Evolutionary conservation across 331 rosid species (phyloP), one percentile per base, ranked within the genome.

Genomic region (Saraca asoca): DNA sequence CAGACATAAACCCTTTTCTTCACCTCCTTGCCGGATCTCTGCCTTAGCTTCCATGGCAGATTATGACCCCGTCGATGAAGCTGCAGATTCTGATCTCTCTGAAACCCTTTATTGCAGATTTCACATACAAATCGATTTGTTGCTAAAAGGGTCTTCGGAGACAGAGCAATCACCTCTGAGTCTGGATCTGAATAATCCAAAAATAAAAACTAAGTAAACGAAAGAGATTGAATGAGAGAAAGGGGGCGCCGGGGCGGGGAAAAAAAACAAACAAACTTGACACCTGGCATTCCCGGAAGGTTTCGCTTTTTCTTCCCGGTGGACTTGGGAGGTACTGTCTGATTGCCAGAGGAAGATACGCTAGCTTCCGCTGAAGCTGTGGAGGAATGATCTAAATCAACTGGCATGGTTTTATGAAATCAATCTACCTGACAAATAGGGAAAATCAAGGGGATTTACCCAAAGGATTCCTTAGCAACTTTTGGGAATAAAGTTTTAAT

Each of bases 281-380:
- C n/a, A 91, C 96, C 97, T 78, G 97, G 97, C 97, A 86, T 91
- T 81, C 97, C 97, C 0, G 97, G 97, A 12, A 88, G 83, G 53
- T 83, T 91, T 62, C 97, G 80, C 76, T 86, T 86, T 66, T 85
- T 91, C 90, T 88, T 91, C 9, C 80, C 52, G 12, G 84, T 43
- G 61, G 81, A 66, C 45, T 77, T 85, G 12, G 88, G 79, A 5
- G 88, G 78, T 6, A 78, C 78, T 53, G 71, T 83, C 71, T 78
- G 89, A 82, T 85, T 81, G 39, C 90, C 90, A 16, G 91, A 84
- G 69, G 92, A 83, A 60, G 97, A 84, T 15, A 85, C 89, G 42
- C 89, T 86, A 6, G 95, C 92, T 64, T 90, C 96, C 49, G 87
- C 96, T 17, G 97, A 90, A 75, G 85, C 97, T 20, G 95, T 82